A percentile compares a stretch with the other conserved stretches of the same genome.
phyloP scores from a whole-genome alignment of 2,329 filamentous ascomycete genomes.

The Fusarium sacchari region DNA sequence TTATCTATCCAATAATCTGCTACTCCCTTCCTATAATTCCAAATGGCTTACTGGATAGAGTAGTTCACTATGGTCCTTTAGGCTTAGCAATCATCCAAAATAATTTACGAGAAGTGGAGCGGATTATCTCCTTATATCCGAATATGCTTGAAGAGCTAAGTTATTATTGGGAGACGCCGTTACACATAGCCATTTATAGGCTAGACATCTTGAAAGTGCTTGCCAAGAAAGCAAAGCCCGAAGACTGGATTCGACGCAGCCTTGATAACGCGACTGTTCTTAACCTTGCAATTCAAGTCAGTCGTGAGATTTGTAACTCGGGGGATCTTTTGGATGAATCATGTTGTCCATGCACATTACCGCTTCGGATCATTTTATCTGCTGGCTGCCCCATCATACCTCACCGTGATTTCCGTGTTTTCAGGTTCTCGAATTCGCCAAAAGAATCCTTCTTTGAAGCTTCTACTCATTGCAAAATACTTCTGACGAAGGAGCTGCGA shows the following conservation, averaged over 20 bases:
- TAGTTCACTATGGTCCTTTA: neutral
- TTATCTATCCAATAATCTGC: too few relatives aligned
- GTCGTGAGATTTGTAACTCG: neutral
- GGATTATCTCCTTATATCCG: fast-evolving
- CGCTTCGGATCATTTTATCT: neutral
- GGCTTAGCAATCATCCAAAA: neutral
- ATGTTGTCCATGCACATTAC: neutral
- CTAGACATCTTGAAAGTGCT: fast-evolving
- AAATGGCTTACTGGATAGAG: fast-evolving
- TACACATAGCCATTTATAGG: neutral
- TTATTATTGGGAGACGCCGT: fast-evolving
- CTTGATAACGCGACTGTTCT: fast-evolving
- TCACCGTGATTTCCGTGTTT: neutral
- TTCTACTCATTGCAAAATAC: neutral
- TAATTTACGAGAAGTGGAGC: fast-evolving
- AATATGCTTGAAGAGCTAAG: fast-evolving
- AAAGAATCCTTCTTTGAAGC: neutral
- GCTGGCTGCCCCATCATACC: neutral
- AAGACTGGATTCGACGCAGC: fast-evolving
- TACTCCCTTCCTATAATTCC: fast-evolving
- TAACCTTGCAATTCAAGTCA: fast-evolving
- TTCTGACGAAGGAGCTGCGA: neutral
- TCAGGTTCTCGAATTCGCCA: too few relatives aligned
- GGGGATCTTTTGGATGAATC: fast-evolving
- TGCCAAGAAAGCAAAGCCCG: fast-evolving